phyloP scores from a whole-genome alignment of 352 stramenopile species.

The Phytopythium cucurbitacearum region DNA sequence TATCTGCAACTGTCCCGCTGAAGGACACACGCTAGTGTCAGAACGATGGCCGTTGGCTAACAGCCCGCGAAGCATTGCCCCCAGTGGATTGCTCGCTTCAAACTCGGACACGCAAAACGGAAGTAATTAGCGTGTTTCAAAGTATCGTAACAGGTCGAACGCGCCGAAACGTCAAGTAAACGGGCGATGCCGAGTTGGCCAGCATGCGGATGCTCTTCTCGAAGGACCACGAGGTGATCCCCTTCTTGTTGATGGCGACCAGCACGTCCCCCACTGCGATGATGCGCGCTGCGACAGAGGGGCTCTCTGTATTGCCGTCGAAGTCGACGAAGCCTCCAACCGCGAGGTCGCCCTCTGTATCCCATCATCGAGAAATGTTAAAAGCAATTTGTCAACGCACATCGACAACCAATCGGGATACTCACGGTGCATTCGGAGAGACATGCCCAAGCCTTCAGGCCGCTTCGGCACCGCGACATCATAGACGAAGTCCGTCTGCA shows the following conservation, averaged over 20 bases:
- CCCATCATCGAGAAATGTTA: conserved; percentile 2
- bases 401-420: not conserved
- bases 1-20: too few relatives aligned
- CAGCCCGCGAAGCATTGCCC: too few relatives aligned
- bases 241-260: conserved; percentile 87
- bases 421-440: conserved; percentile 82
- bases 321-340: conserved; percentile 83
- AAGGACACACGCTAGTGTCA: not conserved
- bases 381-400: not conserved
- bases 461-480: conserved; percentile 80
- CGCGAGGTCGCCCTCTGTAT: conserved; percentile 66
- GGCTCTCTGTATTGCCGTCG: conserved; percentile 76
- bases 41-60: not conserved
- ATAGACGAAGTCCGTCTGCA: conserved; percentile 84
- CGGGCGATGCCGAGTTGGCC: conserved; percentile 65
- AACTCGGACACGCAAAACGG: not conserved
- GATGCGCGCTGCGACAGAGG: conserved; percentile 67
- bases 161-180: conserved; percentile 82
- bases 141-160: conserved; percentile 58
- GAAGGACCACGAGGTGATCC: conserved; percentile 80
- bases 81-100: not conserved
- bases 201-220: conserved; percentile 86
- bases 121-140: conserved; percentile 17
- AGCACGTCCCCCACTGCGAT: conserved; percentile 75
- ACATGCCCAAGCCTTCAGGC: conserved; percentile 77